These are phyloP conservation scores for Canavalia gladiata DNA, from an alignment of 306 rosid genomes.

Conservation along the genomic window DNA sequence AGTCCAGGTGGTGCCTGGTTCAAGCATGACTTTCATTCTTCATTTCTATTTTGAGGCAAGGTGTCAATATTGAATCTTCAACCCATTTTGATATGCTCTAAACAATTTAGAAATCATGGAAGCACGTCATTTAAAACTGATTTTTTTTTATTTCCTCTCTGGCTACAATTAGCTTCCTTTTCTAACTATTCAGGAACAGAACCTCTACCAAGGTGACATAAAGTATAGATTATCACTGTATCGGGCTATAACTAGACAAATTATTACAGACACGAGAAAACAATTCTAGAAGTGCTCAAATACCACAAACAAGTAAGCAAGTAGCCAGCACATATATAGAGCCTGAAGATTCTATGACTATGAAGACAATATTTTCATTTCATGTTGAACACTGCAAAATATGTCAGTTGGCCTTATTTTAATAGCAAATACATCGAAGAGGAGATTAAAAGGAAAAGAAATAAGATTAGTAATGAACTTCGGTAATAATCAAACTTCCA, in stretches of 20 bases:
- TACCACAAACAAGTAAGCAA: conserved; percentile 11
- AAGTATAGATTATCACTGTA: conserved; percentile 9
- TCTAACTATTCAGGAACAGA: conserved; percentile 25
- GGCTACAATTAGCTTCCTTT: conserved; percentile 37
- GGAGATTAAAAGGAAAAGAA: conserved; percentile 11
- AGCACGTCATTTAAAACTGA: conserved; percentile 21
- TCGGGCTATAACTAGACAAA: conserved; percentile 20
- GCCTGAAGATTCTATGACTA: conserved; percentile 5
- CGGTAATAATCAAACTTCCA: conserved; percentile 36
- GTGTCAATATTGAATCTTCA: conserved; percentile 26
- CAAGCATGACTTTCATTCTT: conserved; percentile 35
- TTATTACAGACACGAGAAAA: not conserved
- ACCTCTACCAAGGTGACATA: conserved; percentile 28
- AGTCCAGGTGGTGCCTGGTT: conserved; percentile 21
- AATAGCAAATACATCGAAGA: not conserved
- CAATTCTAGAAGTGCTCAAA: conserved; percentile 35
- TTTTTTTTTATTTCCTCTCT: conserved; percentile 28
- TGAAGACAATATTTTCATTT: conserved; percentile 4
- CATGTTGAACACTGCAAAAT: not conserved
- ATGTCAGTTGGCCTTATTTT: conserved; percentile 16
- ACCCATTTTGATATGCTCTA: conserved; percentile 24
- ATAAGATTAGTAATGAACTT: conserved; percentile 29
- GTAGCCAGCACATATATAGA: not conserved
- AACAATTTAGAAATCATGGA: conserved; percentile 32
- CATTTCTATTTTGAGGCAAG: conserved; percentile 14